Percentiles rank a stretch among this genome's conserved stretches.
Conservation (phyloP, 306 rosid genomes). For the Morella rubra region DNA sequence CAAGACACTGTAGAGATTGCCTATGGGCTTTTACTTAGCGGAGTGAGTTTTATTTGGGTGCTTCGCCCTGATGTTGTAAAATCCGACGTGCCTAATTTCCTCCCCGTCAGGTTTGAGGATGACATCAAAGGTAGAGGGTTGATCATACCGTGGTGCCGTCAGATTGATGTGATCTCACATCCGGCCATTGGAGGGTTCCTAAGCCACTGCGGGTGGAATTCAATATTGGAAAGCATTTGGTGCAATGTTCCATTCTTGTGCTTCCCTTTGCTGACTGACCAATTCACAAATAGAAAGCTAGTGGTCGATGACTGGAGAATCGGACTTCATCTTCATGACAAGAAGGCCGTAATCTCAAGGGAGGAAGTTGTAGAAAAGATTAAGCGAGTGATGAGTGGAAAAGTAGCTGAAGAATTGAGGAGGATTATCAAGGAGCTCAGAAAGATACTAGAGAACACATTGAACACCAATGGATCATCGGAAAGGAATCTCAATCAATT, state of each 20-base stretch:
- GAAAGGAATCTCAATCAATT: constrained; percentile 38
- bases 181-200: constrained; percentile 55
- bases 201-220: constrained; percentile 69
- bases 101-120: constrained; percentile 43
- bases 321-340: constrained; percentile 40
- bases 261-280: constrained; percentile 56
- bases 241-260: constrained; percentile 48
- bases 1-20: constrained; percentile 39
- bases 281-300: constrained; percentile 57
- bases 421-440: constrained; percentile 29
- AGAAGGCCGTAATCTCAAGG: constrained; percentile 11
- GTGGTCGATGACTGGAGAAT: constrained; percentile 66
- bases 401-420: constrained; percentile 29
- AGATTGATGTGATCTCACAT: constrained; percentile 44
- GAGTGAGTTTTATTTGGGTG: constrained; percentile 50
- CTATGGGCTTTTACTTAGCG: constrained; percentile 43
- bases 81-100: constrained; percentile 36
- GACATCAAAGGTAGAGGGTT: constrained; percentile 35
- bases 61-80: constrained; percentile 56
- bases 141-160: constrained; percentile 58
- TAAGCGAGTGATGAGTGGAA: constrained; percentile 41
- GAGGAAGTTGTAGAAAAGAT: constrained; percentile 36
- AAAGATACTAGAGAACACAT: constrained; percentile 38
- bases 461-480: constrained; percentile 45
- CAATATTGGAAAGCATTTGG: constrained; percentile 57